Conservation (phyloP, 768 basidiomycete species). For the Coprinopsis strossmayeri region DNA sequence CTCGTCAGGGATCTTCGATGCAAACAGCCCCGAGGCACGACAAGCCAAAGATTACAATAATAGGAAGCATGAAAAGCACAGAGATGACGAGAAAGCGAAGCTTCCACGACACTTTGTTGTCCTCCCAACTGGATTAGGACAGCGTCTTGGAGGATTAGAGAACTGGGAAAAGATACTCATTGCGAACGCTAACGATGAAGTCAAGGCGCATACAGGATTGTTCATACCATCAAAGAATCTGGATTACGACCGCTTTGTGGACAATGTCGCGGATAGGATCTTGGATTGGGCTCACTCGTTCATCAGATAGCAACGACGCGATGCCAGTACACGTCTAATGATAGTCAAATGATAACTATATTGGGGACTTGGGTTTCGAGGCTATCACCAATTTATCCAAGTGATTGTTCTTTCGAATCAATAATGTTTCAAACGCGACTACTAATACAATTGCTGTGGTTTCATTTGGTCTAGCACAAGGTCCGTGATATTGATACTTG, state of each 20-base stretch:
- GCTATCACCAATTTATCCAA: too few species aligned
- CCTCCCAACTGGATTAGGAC: constrained; percentile 38
- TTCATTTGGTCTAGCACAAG: background rate
- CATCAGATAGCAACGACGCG: background rate
- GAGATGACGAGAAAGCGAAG: background rate
- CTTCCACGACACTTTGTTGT: constrained; percentile 32
- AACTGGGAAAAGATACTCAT: constrained; percentile 49
- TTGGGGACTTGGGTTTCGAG: too few species aligned
- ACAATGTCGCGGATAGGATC: constrained; percentile 34
- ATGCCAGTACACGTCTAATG: too few species aligned
- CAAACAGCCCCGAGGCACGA: too few species aligned
- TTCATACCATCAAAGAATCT: constrained; percentile 45
- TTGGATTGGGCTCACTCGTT: constrained; percentile 28
- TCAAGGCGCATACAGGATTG: constrained; percentile 48
- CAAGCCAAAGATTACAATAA: background rate
- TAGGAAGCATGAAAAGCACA: background rate
- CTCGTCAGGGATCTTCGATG: background rate
- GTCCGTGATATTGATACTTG: background rate
- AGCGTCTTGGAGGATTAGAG: constrained; percentile 33
- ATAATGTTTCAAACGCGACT: background rate
- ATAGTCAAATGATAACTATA: too few species aligned
- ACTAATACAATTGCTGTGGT: background rate
- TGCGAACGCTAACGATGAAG: constrained; percentile 46
- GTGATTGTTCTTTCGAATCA: too few species aligned
- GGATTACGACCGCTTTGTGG: constrained; percentile 44